These are phyloP conservation scores for Neodidymelliopsis sp. DNA, from an alignment of 2,329 filamentous ascomycete genomes.

Conservation along the genomic window DNA sequence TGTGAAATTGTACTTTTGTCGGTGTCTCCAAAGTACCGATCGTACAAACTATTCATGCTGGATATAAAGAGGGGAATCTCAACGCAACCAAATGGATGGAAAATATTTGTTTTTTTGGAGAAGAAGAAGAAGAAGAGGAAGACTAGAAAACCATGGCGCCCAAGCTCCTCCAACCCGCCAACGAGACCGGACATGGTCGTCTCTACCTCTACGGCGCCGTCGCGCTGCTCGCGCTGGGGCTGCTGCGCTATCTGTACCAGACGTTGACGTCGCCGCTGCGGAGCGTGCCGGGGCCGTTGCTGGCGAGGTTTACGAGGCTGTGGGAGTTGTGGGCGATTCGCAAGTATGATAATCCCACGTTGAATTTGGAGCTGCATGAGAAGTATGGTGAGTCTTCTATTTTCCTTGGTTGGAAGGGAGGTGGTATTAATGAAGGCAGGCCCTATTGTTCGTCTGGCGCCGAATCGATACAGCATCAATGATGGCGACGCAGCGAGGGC, in stretches of 20 bases:
- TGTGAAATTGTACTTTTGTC: too few relatives aligned
- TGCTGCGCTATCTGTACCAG: not conserved
- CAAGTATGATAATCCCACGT: constrained; percentile 48
- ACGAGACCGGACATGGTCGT: too few relatives aligned
- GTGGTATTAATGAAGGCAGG: not conserved
- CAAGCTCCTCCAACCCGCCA: too few relatives aligned
- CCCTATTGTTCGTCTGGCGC: constrained; percentile 22
- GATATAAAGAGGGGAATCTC: too few relatives aligned
- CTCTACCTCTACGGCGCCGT: not conserved
- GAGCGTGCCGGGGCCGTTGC: constrained; percentile 55
- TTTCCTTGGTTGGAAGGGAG: too few relatives aligned
- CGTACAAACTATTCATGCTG: too few relatives aligned
- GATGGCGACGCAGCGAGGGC: constrained; percentile 16
- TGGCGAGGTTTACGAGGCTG: constrained; percentile 53
- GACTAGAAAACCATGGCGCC: too few relatives aligned
- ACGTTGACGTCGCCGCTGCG: constrained; percentile 40
- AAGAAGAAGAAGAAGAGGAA: too few relatives aligned
- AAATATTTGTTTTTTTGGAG: too few relatives aligned
- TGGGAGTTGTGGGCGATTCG: constrained; percentile 54
- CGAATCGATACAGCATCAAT: constrained; percentile 25
- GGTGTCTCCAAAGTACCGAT: too few relatives aligned
- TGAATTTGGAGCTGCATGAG: constrained; percentile 51
- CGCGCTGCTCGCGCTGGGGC: not conserved
- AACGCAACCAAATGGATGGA: too few relatives aligned
- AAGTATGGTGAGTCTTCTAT: constrained; percentile 43